A percentile compares a stretch with the other conserved stretches of the same genome.
Evolutionary conservation across 2,329 filamentous ascomycete genomes (phyloP).

Genomic region (Aspergillus ustus): DNA sequence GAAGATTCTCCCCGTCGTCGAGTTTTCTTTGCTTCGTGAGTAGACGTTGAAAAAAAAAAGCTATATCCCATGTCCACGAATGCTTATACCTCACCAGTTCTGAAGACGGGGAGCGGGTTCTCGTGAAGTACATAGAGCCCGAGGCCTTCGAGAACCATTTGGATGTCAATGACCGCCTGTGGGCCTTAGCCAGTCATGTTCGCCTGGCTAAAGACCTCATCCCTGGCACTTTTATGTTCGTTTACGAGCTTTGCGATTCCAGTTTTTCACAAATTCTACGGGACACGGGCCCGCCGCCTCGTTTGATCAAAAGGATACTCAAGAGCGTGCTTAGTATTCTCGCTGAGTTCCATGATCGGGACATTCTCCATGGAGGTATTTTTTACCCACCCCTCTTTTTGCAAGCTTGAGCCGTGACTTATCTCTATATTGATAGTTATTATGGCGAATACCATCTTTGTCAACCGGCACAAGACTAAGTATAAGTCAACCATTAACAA

Average conservation of each 20-base stretch:
- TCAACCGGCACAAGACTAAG: slow-evolving; percentile 9
- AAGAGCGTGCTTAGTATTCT: slow-evolving; percentile 47
- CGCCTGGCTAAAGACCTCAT: slow-evolving; percentile 48
- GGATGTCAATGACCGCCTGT: slow-evolving; percentile 22
- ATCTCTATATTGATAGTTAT: slow-evolving; percentile 3
- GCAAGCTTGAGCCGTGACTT: background rate
- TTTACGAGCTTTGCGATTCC: slow-evolving; percentile 49
- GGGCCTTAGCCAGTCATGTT: slow-evolving; percentile 32
- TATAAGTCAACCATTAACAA: background rate
- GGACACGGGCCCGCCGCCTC: slow-evolving; percentile 45
- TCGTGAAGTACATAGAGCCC: slow-evolving; percentile 18
- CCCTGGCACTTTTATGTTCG: slow-evolving; percentile 51
- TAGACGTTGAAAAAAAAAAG: background rate
- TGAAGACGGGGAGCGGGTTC: background rate
- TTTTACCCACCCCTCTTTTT: background rate
- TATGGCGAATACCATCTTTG: slow-evolving; percentile 10
- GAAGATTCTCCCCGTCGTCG: slow-evolving; percentile 5
- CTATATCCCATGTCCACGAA: background rate
- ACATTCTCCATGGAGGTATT: slow-evolving; percentile 40
- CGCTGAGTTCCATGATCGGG: slow-evolving; percentile 40
- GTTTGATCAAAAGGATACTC: slow-evolving; percentile 48
- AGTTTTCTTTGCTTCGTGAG: slow-evolving; percentile 14
- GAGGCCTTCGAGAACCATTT: slow-evolving; percentile 13
- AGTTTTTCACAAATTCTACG: slow-evolving; percentile 50
- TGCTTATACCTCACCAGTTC: slow-evolving; percentile 8